Base-by-base conservation (phyloP, 2,329 filamentous ascomycete species). In the Diaporthe aspalathi region DNA sequence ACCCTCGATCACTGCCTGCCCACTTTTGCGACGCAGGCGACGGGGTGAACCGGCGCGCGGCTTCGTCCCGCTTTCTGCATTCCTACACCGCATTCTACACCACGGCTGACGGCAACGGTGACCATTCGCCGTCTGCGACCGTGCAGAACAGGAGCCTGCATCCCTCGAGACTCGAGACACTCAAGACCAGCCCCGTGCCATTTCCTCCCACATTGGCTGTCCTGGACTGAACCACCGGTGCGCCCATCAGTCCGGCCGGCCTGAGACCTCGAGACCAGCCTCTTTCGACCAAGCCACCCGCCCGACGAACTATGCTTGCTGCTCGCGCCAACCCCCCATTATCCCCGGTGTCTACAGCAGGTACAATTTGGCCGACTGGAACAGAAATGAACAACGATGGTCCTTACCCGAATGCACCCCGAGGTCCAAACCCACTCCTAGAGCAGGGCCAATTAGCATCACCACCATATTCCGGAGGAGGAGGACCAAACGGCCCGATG, bases 291-390 rank as follows among this genome's bases (percentile, higher is more conserved):
- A 40, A 53, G 53, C 62, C 29, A 52, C 45, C 53, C 53, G 24
- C 43, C 71, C 56, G 20, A 60, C 56, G 49, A 62, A 71, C 43
- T 54, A 73, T 73, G 71, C 68, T 73, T 24, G 71, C 71, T 60
- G 65, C 68, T 70, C 71, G 69, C 57, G 68, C 71, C 84, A 91
- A 92, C 88, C 91, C 90, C 84, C 91, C 92, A 80, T 87, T 95
- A 81, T 95, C 94, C 79, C 93, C 94, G 79, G 88, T 94, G 81
- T 96, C 93, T 83, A 84, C 93, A 87, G 91, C 92, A 81, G 93
- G 92, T 81, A 94, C 91, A 85, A 94, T 96, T 81, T 96, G 92
- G 91, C 93, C 92, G 62, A 89, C 87, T 79, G 93, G 94, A 81
- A 88, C 90, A 74, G 83, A 83, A 74, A 79, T 81, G 78, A 83